Percentiles rank a stretch among this genome's conserved stretches.
These are phyloP conservation scores for Epichloe amarillans DNA, from an alignment of 2,329 filamentous ascomycete species.

Conservation along the genomic window DNA sequence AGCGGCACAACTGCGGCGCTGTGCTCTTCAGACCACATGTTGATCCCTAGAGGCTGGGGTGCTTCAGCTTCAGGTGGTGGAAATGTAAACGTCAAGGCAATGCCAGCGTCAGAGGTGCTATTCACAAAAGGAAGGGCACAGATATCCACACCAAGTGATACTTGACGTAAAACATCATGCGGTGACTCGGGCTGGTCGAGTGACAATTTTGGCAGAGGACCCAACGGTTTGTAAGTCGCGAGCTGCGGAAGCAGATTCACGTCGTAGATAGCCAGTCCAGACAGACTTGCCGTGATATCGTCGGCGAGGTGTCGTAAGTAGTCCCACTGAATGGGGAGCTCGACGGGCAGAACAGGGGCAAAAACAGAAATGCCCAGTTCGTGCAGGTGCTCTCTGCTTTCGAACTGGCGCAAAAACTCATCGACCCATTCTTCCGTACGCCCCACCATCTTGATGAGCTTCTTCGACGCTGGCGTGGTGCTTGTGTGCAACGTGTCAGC, in stretches of 20 bases:
- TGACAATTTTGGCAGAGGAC: conserved; percentile 57
- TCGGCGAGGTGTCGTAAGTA: conserved; percentile 63
- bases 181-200: conserved; percentile 58
- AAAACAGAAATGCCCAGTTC: conserved; percentile 33
- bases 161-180: conserved; percentile 62
- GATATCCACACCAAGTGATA: conserved; percentile 67
- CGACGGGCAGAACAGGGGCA: conserved; percentile 60
- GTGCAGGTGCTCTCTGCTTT: conserved; percentile 14
- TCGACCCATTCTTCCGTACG: conserved; percentile 73
- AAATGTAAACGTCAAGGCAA: conserved; percentile 71
- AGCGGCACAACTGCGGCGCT: conserved; percentile 51
- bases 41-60: conserved; percentile 48
- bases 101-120: conserved; percentile 64
- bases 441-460: conserved; percentile 71
- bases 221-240: conserved; percentile 36
- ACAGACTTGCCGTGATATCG: conserved; percentile 44
- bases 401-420: conserved; percentile 41
- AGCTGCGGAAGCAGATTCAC: conserved; percentile 55
- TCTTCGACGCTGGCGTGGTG: conserved; percentile 50
- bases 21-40: conserved; percentile 61
- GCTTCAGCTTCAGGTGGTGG: conserved; percentile 25
- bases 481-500: conserved; percentile 50
- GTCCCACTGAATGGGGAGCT: conserved; percentile 60
- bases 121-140: conserved; percentile 67
- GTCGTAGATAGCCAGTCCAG: conserved; percentile 69